These are phyloP conservation scores for Raffaelea albimanens DNA, from an alignment of 2,329 filamentous ascomycete species.

Conservation along the genomic window DNA sequence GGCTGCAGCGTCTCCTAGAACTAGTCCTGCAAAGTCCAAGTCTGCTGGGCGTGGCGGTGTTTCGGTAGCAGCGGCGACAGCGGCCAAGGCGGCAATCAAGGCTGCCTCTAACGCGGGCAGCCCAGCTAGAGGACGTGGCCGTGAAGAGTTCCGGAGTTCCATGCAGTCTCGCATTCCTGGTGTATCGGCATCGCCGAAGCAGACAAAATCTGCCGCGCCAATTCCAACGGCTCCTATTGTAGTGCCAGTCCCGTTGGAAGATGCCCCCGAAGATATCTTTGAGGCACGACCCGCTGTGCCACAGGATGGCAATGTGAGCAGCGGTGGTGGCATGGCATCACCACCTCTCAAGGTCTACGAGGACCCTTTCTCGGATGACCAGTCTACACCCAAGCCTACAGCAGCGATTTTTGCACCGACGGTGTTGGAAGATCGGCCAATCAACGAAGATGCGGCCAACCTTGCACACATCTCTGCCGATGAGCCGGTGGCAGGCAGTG, in stretches of 20 bases:
- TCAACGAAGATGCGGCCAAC: constrained; percentile 45
- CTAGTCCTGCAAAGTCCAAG: constrained; percentile 23
- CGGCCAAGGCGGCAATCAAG: no score
- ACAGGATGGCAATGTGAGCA: constrained; percentile 25
- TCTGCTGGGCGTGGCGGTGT: background rate
- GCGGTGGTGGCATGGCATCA: constrained; percentile 16
- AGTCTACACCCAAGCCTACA: constrained; percentile 34
- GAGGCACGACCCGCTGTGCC: no score
- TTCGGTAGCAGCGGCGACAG: no score
- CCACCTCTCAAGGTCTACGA: constrained; percentile 49
- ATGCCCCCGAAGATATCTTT: no score
- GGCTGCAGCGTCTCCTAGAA: constrained; percentile 11
- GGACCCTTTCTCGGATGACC: constrained; percentile 46
- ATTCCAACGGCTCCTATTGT: no score
- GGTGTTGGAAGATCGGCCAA: constrained; percentile 49
- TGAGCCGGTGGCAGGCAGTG: background rate
- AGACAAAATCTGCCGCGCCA: no score
- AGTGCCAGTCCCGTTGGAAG: no score
- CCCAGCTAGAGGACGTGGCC: no score
- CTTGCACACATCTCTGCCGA: constrained; percentile 10
- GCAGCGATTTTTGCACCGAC: constrained; percentile 32
- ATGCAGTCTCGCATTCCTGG: no score
- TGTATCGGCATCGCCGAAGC: no score
- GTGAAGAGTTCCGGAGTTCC: no score
- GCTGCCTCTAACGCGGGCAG: no score